phyloP scores from a whole-genome alignment of 2,329 filamentous ascomycete genomes.

The Fusarium nematophilum region DNA sequence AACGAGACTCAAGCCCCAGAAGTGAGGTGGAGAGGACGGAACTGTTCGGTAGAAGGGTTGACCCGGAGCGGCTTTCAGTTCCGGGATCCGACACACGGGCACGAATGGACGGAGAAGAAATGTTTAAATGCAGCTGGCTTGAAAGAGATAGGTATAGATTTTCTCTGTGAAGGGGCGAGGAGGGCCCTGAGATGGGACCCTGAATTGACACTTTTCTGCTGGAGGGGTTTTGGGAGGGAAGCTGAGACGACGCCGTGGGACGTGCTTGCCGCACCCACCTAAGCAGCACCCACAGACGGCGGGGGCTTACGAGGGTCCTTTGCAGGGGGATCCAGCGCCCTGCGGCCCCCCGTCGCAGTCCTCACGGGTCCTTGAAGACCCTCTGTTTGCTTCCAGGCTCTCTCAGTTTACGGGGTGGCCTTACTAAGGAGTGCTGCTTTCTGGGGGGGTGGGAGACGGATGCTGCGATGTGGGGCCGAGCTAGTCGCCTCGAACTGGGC shows the following conservation, averaged over 20 bases:
- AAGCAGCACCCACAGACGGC: constrained; percentile 20
- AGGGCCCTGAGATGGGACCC: constrained; percentile 30
- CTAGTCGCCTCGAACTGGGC: constrained; percentile 4
- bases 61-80: neutral
- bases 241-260: constrained; percentile 22
- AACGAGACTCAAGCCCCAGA: constrained; percentile 6
- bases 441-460: neutral
- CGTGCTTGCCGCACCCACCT: constrained; percentile 6
- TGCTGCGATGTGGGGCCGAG: constrained; percentile 24
- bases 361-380: constrained; percentile 12
- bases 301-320: constrained; percentile 31
- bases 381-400: no score
- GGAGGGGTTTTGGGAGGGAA: no score
- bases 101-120: constrained; percentile 1
- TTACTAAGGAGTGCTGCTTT: constrained; percentile 11
- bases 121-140: constrained; percentile 28
- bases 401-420: constrained; percentile 11
- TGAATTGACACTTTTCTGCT: constrained; percentile 42
- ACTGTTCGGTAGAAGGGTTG: constrained; percentile 4
- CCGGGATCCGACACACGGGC: neutral
- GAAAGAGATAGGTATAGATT: constrained; percentile 35
- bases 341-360: constrained; percentile 19
- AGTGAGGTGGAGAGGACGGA: constrained; percentile 7
- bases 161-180: constrained; percentile 22
- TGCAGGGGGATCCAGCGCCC: constrained; percentile 22